These are phyloP conservation scores for Clonostachys rhizophaga DNA, from an alignment of 2,329 filamentous ascomycete genomes.

Conservation along the genomic window DNA sequence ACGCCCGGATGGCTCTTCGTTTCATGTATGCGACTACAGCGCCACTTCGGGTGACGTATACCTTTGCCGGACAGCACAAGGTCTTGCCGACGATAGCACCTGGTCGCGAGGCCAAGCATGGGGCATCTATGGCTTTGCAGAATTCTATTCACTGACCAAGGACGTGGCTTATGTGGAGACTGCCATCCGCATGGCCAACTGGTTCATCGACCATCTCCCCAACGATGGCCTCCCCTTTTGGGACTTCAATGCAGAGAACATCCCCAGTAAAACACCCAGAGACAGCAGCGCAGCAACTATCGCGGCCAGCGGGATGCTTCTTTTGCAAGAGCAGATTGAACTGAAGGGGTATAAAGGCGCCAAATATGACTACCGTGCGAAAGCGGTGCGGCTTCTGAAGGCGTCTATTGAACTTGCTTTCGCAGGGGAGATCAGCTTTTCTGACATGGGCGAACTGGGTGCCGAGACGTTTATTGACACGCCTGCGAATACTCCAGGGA, in stretches of 20 bases:
- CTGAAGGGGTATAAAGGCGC: too few relatives aligned
- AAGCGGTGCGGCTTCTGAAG: too few relatives aligned
- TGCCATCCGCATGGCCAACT: constrained; percentile 33
- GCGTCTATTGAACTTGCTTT: too few relatives aligned
- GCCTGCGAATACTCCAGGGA: too few relatives aligned
- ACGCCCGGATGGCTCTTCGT: constrained; percentile 25
- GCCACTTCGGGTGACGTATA: constrained; percentile 28
- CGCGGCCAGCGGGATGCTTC: constrained; percentile 28
- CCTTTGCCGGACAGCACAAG: constrained; percentile 38
- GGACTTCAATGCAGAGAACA: constrained; percentile 36
- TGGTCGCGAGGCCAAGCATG: constrained; percentile 45
- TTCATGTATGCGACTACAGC: constrained; percentile 41
- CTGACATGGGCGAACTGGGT: too few relatives aligned
- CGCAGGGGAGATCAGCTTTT: too few relatives aligned
- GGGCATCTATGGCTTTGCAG: constrained; percentile 39
- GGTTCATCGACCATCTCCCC: constrained; percentile 33
- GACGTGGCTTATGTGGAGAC: constrained; percentile 33
- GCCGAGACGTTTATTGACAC: too few relatives aligned
- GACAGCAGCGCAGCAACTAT: constrained; percentile 31
- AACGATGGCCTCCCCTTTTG: constrained; percentile 30
- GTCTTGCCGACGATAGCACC: constrained; percentile 32
- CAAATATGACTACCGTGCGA: too few relatives aligned
- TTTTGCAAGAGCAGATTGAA: constrained; percentile 16
- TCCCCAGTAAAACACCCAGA: constrained; percentile 13
- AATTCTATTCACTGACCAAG: constrained; percentile 39